A percentile compares a stretch with the other conserved stretches of the same genome.
phyloP scores from a whole-genome alignment of 768 basidiomycete species.

The Galerina marginata region DNA sequence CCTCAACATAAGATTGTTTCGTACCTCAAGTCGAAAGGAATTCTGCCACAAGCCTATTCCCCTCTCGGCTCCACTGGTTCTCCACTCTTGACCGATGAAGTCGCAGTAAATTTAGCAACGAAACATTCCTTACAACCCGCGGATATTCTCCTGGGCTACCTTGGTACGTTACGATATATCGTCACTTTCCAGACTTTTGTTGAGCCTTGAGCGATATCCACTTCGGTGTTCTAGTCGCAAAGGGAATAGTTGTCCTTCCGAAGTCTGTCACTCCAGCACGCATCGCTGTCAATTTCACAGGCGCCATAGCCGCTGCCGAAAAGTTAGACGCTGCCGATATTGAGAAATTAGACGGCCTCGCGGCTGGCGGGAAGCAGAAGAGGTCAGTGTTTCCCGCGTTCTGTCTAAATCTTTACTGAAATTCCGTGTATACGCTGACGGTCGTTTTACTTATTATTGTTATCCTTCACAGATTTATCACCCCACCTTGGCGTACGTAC shows the following conservation, averaged over 20 bases:
- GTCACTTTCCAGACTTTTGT: constrained; percentile 6
- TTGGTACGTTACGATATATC: constrained; percentile 45
- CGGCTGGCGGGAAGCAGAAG: constrained; percentile 68
- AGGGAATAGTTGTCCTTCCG: constrained; percentile 69
- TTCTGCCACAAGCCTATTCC: constrained; percentile 80
- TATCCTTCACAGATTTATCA: constrained; percentile 50
- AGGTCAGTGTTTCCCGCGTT: constrained; percentile 40
- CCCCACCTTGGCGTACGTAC: constrained; percentile 71
- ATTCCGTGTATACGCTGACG: constrained; percentile 2
- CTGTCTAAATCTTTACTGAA: constrained; percentile 5
- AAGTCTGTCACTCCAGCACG: constrained; percentile 79
- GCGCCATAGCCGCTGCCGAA: constrained; percentile 50
- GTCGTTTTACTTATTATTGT: constrained; percentile 5
- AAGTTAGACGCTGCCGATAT: constrained; percentile 59
- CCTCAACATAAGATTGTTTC: constrained; percentile 71
- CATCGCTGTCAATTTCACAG: constrained; percentile 63
- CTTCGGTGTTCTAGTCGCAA: constrained; percentile 50
- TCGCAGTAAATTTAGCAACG: constrained; percentile 61
- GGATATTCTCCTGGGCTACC: constrained; percentile 67
- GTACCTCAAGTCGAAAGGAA: constrained; percentile 68
- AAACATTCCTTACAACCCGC: constrained; percentile 59
- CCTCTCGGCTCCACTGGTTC: constrained; percentile 76
- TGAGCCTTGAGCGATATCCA: background rate
- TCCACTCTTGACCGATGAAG: constrained; percentile 68
- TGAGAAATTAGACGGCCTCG: constrained; percentile 59